Evolutionary conservation across 805 yeast genomes (phyloP).

Genomic region (Myxozyma neglecta): DNA sequence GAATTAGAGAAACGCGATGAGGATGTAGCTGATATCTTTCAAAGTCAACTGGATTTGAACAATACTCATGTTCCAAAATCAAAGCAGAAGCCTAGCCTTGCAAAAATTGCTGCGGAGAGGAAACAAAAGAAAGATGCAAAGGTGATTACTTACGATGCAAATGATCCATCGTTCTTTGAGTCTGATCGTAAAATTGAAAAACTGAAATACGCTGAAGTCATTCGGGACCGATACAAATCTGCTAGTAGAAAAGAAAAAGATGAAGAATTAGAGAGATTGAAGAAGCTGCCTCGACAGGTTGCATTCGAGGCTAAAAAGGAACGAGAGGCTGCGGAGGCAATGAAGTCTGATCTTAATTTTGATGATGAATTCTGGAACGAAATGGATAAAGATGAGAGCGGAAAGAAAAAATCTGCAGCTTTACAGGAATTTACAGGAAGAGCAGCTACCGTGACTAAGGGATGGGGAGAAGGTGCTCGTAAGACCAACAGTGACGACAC

Average conservation of each 20-base stretch:
- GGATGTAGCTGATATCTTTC: slow-evolving; percentile 18
- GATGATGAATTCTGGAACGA: slow-evolving; percentile 26
- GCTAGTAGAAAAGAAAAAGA: slow-evolving; percentile 17
- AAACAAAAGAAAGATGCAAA: slow-evolving; percentile 1
- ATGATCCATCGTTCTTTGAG: slow-evolving; percentile 18
- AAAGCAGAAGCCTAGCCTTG: background rate
- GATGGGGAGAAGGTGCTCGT: slow-evolving; percentile 1
- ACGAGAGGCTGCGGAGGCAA: background rate
- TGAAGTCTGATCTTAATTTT: slow-evolving; percentile 5
- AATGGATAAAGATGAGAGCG: slow-evolving; percentile 6
- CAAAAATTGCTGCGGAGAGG: background rate
- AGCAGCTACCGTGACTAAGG: background rate
- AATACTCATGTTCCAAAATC: background rate
- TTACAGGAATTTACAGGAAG: background rate
- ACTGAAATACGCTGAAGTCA: slow-evolving; percentile 14
- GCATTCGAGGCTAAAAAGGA: slow-evolving; percentile 12
- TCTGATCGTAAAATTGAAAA: slow-evolving; percentile 23
- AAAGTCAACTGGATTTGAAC: slow-evolving; percentile 11
- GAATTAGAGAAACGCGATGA: slow-evolving; percentile 5
- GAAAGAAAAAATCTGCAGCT: background rate
- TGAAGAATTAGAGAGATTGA: slow-evolving; percentile 22
- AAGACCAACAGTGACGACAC: background rate
- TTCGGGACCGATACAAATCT: slow-evolving; percentile 17
- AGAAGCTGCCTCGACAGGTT: slow-evolving; percentile 21
- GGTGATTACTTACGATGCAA: slow-evolving; percentile 12